Evolutionary conservation across 23 red algal genomes (phyloP), one percentile per base, ranked within the genome.

Genomic region (Cyanidioschyzon merolae): DNA sequence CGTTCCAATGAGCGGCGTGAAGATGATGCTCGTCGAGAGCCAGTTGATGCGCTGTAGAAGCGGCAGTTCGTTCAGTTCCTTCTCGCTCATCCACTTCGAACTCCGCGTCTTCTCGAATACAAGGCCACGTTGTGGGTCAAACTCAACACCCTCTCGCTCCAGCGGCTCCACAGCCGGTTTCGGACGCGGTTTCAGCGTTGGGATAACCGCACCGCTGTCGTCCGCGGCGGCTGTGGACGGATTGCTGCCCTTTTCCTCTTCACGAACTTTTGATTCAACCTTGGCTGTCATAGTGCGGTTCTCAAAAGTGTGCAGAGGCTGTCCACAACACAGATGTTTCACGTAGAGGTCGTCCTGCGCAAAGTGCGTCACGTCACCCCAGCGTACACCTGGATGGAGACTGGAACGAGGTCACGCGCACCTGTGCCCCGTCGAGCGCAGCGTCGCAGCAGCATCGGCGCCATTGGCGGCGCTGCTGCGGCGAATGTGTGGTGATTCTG

Each of bases 1-100:
- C n/a, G 90, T 76, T 0, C 77, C 84, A 58, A 96, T 74, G 39
- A 90, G 81, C 0, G 92, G 92, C 15, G 84, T 58, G 51, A 96
- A 96, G 86, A 96, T 96, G 58, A 96, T 96, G 41, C 74, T 85
- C 38, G 92, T 96, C 39, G 92, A 96, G 25, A 96, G 50, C 92
- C 92, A 96, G 76, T 96, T 96, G 57, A 96, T 88, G 24, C 92
- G 85, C 50, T 90, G 85, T 16, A 90, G 71, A 18, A 90, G 67
- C 24, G 92, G 92, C 12, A 96, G 88, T 38, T 88, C 80, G 76
- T 77, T 79, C 21, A 96, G 87, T 38, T 96, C 92, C 77, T 87
- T 83, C 68, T 96, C 92, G 31, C 83, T 90, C 85, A 96, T 89
- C 38, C 87, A 96, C 67, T 90, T 90, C 29, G 87, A 90, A 38